Percentiles rank a stretch among this genome's conserved stretches.
These are phyloP conservation scores for Neonectria neomacrospora DNA, from an alignment of 2,329 filamentous ascomycete species.

Conservation along the genomic window DNA sequence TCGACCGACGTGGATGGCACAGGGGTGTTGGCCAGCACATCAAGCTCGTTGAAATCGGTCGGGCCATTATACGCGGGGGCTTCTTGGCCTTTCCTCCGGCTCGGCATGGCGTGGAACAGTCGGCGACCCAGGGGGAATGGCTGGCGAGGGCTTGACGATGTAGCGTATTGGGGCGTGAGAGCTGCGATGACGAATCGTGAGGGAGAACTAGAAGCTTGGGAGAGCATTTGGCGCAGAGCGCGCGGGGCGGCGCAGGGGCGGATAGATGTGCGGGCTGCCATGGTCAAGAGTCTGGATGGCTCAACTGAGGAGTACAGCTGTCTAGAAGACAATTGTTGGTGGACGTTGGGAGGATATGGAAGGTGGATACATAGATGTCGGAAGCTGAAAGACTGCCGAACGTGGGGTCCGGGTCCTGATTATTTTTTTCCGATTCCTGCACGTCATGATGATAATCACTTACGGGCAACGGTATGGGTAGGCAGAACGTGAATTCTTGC, in stretches of 20 bases:
- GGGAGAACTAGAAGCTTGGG: conserved; percentile 27
- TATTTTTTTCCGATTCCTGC: conserved; percentile 42
- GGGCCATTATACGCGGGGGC: conserved; percentile 50
- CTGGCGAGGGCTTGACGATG: conserved; percentile 3
- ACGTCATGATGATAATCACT: conserved; percentile 42
- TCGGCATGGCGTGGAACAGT: conserved; percentile 38
- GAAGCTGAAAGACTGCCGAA: conserved; percentile 23
- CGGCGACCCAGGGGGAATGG: conserved; percentile 15
- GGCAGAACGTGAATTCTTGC: conserved; percentile 6
- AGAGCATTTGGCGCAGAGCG: conserved; percentile 33
- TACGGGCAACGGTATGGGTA: not conserved
- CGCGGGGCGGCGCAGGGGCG: conserved; percentile 36
- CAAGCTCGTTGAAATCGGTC: conserved; percentile 77
- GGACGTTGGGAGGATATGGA: conserved; percentile 3
- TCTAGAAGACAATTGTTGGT: conserved; percentile 6
- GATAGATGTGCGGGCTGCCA: conserved; percentile 40
- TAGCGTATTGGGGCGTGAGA: conserved; percentile 21
- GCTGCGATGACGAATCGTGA: conserved; percentile 29
- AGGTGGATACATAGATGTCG: conserved; percentile 14
- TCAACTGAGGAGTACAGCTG: not conserved
- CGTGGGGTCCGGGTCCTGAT: conserved; percentile 35
- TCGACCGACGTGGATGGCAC: conserved; percentile 86
- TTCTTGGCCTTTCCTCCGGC: conserved; percentile 33
- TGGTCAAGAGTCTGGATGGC: not conserved
- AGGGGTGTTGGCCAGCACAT: conserved; percentile 81